Base-by-base conservation (phyloP, 2,329 filamentous ascomycete genomes). In the Pestalotiopsis sp. region DNA sequence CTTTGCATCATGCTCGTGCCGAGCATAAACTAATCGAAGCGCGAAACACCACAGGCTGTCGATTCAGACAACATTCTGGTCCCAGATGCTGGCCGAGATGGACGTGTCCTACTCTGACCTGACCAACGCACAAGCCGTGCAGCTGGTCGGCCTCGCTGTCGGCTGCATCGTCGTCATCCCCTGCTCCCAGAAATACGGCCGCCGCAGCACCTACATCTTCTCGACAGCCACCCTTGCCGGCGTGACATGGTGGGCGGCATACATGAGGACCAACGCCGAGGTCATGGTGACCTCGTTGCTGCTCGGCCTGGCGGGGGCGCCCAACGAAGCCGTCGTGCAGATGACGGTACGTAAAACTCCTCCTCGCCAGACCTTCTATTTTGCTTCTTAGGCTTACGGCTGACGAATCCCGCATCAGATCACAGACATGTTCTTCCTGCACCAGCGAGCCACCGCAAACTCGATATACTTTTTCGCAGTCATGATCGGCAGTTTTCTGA, bases 401-500 rank as follows among this genome's bases (percentile, higher is more conserved):
- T 23, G 41, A 45, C 13, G 13, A 17, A 1, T 20, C n/a, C 1
- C 3, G 45, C 3, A 52, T 0, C 82, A 84, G 67, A 82, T 85
- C 74, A 85, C 83, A 0, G 83, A 86, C 70, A 66, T 86, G 58
- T 86, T 82, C 74, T 86, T 86, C 68, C 78, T 85, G 3, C 84
- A 86, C 64, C 77, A 86, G 66, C 78, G 81, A 25, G 84, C 81
- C 0, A 74, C 78, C 2, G 82, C 84, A 80, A 88, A 87, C 68
- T 77, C 76, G 0, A 77, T 84, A 12, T 87, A 84, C 69, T 74
- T 83, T 67, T 82, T 78, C 69, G 78, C 81, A 49, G 74, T 78
- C 31, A 80, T 76, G 72, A 66, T 78, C 61, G 75, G 77, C 17
- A 55, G 76, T 2, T 81, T 77, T 5, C 74, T 86, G 1, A 79